Evolutionary conservation across 192 early-diverging fungal species (phyloP), one percentile per base, ranked within the genome.

Genomic region (Backusella australiensis): DNA sequence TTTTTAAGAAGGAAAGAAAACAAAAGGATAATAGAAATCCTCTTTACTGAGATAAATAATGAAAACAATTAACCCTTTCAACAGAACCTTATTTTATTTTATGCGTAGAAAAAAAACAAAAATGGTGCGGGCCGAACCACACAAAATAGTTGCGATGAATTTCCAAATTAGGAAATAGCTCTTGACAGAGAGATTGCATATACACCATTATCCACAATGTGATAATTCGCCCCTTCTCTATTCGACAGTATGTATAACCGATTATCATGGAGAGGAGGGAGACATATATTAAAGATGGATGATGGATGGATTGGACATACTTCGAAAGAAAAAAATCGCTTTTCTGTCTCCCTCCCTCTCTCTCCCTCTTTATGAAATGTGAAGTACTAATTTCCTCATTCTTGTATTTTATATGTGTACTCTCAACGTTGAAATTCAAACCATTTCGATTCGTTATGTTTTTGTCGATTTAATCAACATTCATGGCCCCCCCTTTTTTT

Each of bases 171-270:
- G 53, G 53, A 26, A 56, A 19, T 9, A 2, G 2, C 8, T 8
- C 8, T 56, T 56, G 0, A 8, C 21, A 23, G 21, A 21, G 19
- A 23, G 53, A 21, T n/a, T 23, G 42, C 42, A 56, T 56, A n/a
- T 56, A 56, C 53, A 56, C 8, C n/a, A 56, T 56, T 23, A 19
- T 21, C 53, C 8, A 23, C n/a, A 21, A 9, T 56, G 53, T 23
- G 19, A 56, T 56, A 26, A 12, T 56, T 56, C 53, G 44, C 70
- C 29, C 70, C 42, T 71, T 71, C 70, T 71, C 70, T 71, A 38
- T 46, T 71, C 41, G 70, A 71, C 70, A 71, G 70, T 71, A 42
- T 29, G 70, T 71, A 71, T 71, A 71, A 17, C 70, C 38, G 42
- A n/a, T n/a, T 35, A 44, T 19, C 38, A 8, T 9, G 19, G 70